These are phyloP conservation scores for Pleurotus sapidus DNA, from an alignment of 768 basidiomycete genomes.

Conservation along the genomic window DNA sequence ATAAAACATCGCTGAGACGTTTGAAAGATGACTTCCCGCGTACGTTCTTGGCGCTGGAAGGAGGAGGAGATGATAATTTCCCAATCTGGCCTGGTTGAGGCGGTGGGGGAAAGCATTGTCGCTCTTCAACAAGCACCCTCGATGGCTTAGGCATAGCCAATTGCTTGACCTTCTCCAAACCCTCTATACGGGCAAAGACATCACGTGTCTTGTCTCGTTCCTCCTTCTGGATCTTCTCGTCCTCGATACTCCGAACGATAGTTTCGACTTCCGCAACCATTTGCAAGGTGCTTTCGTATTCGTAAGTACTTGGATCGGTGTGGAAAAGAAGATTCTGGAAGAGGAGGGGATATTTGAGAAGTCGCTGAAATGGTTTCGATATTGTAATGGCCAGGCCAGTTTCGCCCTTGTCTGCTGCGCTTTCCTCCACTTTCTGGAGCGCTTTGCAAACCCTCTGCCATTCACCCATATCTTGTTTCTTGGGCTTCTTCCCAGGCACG, in stretches of 20 bases:
- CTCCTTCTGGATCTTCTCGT: slow-evolving; percentile 96
- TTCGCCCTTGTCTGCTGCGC: slow-evolving; percentile 84
- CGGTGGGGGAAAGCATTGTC: slow-evolving; percentile 40
- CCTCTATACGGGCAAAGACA: slow-evolving; percentile 94
- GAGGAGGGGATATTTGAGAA: slow-evolving; percentile 94
- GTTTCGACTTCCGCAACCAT: slow-evolving; percentile 98
- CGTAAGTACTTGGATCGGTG: slow-evolving; percentile 95
- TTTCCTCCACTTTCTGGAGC: slow-evolving; percentile 74
- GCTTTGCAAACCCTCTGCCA: slow-evolving; percentile 77
- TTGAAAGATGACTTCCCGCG: slow-evolving; percentile 86
- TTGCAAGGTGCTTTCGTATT: slow-evolving; percentile 93
- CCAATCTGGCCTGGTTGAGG: slow-evolving; percentile 22
- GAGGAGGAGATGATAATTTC: slow-evolving; percentile 40
- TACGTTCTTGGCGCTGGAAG: slow-evolving; percentile 54
- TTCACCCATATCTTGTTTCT: slow-evolving; percentile 76
- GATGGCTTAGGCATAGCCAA: slow-evolving; percentile 89
- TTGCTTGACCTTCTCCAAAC: slow-evolving; percentile 90
- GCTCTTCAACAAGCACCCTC: slow-evolving; percentile 84
- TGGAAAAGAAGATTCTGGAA: slow-evolving; percentile 97
- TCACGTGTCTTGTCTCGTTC: slow-evolving; percentile 95
- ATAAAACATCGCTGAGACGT: slow-evolving; percentile 84
- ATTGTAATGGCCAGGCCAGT: slow-evolving; percentile 93
- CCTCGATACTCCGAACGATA: slow-evolving; percentile 95
- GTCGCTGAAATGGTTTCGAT: slow-evolving; percentile 94
- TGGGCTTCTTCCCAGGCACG: slow-evolving; percentile 68